These are phyloP conservation scores for Arthonia radiata DNA, from an alignment of 495 filamentous ascomycete genomes.

Conservation along the genomic window DNA sequence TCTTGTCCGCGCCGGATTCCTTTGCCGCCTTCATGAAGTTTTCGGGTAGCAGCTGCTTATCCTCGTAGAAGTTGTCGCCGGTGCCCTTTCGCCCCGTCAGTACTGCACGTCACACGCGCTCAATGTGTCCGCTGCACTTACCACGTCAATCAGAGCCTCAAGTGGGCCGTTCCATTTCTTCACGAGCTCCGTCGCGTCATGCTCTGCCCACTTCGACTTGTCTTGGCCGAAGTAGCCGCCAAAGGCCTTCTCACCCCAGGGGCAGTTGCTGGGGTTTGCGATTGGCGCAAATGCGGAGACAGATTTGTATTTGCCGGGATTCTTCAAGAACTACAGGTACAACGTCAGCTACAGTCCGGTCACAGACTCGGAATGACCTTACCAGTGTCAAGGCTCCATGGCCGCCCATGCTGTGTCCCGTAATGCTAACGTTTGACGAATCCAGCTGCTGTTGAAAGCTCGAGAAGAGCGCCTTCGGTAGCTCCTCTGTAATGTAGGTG, in stretches of 20 bases:
- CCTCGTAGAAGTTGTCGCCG: constrained; percentile 85
- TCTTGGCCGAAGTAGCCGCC: constrained; percentile 62
- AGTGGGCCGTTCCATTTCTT: constrained; percentile 36
- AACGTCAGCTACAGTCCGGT: neutral
- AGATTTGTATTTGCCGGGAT: constrained; percentile 68
- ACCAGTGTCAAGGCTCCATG: constrained; percentile 79
- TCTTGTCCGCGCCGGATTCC: constrained; percentile 34
- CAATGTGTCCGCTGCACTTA: constrained; percentile 21
- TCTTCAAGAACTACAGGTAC: constrained; percentile 42
- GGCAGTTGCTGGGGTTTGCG: constrained; percentile 57
- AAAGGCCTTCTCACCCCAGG: constrained; percentile 94
- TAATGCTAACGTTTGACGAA: constrained; percentile 42
- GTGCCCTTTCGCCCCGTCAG: constrained; percentile 31
- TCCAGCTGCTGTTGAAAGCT: constrained; percentile 40
- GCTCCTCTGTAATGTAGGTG: constrained; percentile 60
- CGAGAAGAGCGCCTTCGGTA: constrained; percentile 49
- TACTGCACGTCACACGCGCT: neutral
- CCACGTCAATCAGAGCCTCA: constrained; percentile 61
- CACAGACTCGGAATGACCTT: constrained; percentile 4
- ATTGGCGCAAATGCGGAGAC: constrained; percentile 86
- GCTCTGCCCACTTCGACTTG: constrained; percentile 51
- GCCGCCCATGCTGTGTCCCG: constrained; percentile 88
- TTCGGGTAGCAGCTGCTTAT: constrained; percentile 77
- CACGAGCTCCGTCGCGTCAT: constrained; percentile 83
- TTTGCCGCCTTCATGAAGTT: constrained; percentile 64